Conservation (phyloP, 164 flowering plant genomes). For the Chimonanthus praecox region DNA sequence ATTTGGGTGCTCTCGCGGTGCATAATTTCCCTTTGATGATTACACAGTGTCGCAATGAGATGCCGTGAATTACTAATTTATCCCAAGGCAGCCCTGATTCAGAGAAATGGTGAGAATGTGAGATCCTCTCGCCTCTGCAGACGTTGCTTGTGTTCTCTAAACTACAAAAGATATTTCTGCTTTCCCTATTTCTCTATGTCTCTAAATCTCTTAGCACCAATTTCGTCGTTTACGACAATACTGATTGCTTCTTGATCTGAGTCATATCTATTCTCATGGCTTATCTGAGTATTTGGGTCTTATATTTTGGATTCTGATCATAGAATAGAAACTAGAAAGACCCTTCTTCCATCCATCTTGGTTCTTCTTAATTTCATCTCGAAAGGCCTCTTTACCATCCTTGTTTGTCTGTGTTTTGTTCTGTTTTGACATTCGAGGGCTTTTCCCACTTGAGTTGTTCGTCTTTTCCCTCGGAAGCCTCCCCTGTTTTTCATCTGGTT, state of each 20-base stretch:
- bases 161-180: too few relatives aligned
- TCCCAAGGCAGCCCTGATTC: too few relatives aligned
- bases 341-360: not conserved
- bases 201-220: not conserved
- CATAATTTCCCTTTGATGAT: too few relatives aligned
- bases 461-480: not conserved
- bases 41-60: too few relatives aligned
- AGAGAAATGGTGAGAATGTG: too few relatives aligned
- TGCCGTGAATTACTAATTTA: too few relatives aligned
- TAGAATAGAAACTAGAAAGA: not conserved
- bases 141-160: too few relatives aligned
- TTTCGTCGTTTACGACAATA: not conserved
- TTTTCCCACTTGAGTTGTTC: slow-evolving; percentile 3
- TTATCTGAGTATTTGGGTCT: not conserved
- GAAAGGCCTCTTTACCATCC: not conserved
- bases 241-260: not conserved
- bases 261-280: not conserved
- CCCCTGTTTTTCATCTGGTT: not conserved
- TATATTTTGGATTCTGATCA: not conserved
- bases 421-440: not conserved
- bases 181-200: not conserved
- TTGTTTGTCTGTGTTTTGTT: too few relatives aligned
- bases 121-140: too few relatives aligned
- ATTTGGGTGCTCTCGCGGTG: too few relatives aligned
- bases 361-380: not conserved